Evolutionary conservation across 2,329 filamentous ascomycete species (phyloP).

Genomic region (Dendryphion nanum): DNA sequence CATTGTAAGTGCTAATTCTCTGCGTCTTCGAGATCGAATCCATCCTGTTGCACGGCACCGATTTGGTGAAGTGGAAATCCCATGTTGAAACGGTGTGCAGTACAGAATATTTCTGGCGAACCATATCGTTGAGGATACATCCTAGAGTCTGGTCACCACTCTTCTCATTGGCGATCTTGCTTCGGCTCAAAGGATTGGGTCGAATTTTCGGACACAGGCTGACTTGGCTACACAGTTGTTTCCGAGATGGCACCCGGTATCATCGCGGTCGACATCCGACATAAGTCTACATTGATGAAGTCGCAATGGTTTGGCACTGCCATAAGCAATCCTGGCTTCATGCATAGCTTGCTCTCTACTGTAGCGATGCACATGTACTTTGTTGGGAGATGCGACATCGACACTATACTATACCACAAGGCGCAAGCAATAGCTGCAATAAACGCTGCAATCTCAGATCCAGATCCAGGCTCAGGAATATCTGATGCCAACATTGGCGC

Average conservation of each 20-base stretch:
- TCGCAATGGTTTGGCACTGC: conserved; percentile 39
- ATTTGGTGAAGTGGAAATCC: background rate
- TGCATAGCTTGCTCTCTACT: conserved; percentile 39
- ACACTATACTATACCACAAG: conserved; percentile 32
- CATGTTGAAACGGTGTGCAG: background rate
- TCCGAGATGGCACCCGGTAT: conserved; percentile 36
- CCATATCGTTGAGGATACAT: background rate
- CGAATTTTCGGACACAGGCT: background rate
- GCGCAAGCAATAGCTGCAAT: conserved; percentile 34
- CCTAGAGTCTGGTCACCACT: too few species aligned
- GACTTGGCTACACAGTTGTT: conserved; percentile 20
- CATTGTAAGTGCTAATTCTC: conserved; percentile 33
- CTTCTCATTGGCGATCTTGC: too few species aligned
- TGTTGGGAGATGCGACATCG: conserved; percentile 28
- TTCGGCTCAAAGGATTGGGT: too few species aligned
- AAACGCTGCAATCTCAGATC: conserved; percentile 29
- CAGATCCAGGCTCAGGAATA: conserved; percentile 21
- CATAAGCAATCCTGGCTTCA: conserved; percentile 34
- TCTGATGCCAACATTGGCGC: conserved; percentile 40
- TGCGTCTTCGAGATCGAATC: conserved; percentile 10
- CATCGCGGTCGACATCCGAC: conserved; percentile 37
- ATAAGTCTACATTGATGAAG: conserved; percentile 34
- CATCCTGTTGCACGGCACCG: conserved; percentile 2
- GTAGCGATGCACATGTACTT: conserved; percentile 34
- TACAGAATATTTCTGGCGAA: conserved; percentile 5